Base-by-base conservation (phyloP, 768 basidiomycete species). In the Lyophyllum decastes region DNA sequence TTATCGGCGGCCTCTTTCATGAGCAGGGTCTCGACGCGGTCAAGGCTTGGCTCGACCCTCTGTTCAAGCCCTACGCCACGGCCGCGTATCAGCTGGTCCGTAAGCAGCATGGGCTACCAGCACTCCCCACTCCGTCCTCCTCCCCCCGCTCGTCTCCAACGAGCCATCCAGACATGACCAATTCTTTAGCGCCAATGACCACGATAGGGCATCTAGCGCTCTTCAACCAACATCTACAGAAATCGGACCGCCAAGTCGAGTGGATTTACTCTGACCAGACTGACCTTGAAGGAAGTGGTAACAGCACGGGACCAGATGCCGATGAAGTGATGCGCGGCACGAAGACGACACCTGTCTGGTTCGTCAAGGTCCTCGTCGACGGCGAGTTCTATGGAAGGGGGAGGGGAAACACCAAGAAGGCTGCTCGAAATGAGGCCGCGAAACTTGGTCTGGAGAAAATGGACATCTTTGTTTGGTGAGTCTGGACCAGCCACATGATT, bases 401-500 rank as follows among this genome's bases (percentile, higher is more conserved):
- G 1, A 78, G 73, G 54, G 91, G 89, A 10, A 82, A 80, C 61
- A 92, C 89, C 41, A 94, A 93, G 80, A 90, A 87, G 69, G 81
- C 82, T 1, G 91, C 91, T 1, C 79, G 87, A 66, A 91, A 92
- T 65, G 90, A 90, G 67, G 91, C 91, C 4, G 91, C 91, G 27
- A 92, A 90, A 70, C 76, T 84, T 62, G 90, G 89, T 2, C 76
- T 92, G 60, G 69, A 75, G 65, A 79, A 72, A 55, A 62, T 92
- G 69, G 87, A 84, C 2, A 77, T 89, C 47, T 59, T 73, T 41
- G 83, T 84, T 48, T 82, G 72, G 80, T 79, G 66, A 72, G 80
- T 78, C 9, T 24, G 27, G 19, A 12, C 5, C 10, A 30, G 30
- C 30, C 30, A 30, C 26, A 49, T 49, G 30, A 30, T 33, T 27